These are phyloP conservation scores for Aurantiochytrium sp. DNA, from an alignment of 108 stramenopile genomes.

Conservation along the genomic window DNA sequence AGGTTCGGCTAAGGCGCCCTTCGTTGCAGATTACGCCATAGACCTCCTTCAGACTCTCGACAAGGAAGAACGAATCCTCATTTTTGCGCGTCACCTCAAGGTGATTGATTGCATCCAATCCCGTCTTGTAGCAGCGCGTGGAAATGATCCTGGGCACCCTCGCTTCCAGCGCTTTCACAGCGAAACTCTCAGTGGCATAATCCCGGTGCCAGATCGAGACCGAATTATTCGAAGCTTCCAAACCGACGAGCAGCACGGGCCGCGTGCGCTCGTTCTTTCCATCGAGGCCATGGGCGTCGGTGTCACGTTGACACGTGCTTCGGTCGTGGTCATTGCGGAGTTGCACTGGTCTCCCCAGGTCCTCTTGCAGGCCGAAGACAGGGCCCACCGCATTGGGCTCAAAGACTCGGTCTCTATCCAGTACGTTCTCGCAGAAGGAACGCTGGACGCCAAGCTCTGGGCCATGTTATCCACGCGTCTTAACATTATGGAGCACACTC, in stretches of 20 bases:
- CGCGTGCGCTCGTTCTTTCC: not conserved
- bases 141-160: not conserved
- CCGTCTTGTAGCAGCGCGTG: not conserved
- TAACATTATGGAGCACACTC: not conserved
- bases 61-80: not conserved
- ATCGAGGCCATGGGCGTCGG: not conserved
- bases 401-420: not conserved
- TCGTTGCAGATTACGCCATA: not conserved
- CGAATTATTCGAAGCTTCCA: not conserved
- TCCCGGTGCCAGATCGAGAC: not conserved
- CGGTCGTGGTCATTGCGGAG: not conserved
- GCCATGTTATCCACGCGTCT: not conserved
- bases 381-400: not conserved
- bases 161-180: not conserved
- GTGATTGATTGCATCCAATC: not conserved
- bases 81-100: not conserved
- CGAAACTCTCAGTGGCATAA: not conserved
- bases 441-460: not conserved
- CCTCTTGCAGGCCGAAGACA: constrained; percentile 6
- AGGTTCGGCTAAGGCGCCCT: not conserved
- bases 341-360: not conserved
- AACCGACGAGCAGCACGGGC: not conserved
- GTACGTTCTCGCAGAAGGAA: not conserved
- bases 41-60: not conserved
- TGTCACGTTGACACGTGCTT: not conserved